phyloP scores from a whole-genome alignment of 2,329 filamentous ascomycete species.

The Apiospora rasikravindrae region DNA sequence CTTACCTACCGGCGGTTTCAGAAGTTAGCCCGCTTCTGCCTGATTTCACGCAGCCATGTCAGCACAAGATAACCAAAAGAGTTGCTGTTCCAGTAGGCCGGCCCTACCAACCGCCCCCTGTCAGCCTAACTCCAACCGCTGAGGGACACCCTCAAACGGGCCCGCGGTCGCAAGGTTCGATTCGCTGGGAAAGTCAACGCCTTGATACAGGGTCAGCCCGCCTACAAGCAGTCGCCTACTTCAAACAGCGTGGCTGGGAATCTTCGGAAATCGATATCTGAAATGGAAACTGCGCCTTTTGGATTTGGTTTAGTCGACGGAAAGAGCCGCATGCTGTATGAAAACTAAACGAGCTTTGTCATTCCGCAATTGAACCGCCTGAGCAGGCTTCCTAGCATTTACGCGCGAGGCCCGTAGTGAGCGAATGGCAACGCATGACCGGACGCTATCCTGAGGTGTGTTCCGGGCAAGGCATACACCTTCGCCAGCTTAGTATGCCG shows the following conservation, averaged over 20 bases:
- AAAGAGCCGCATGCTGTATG: neutral
- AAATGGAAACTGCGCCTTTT: neutral
- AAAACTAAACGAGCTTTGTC: neutral
- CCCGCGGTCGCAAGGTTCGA: neutral
- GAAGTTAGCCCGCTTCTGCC: neutral
- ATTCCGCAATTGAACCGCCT: neutral
- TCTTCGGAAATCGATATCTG: neutral
- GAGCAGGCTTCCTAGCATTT: too few species aligned
- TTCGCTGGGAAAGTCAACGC: neutral
- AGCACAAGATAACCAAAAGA: neutral
- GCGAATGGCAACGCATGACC: neutral
- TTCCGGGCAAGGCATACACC: neutral
- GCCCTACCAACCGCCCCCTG: neutral
- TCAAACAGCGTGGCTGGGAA: neutral
- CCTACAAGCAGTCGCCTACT: neutral
- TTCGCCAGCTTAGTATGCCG: neutral
- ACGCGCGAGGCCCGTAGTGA: neutral
- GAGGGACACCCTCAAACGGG: neutral
- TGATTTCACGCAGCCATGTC: neutral
- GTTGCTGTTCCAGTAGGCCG: neutral
- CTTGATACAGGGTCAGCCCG: neutral
- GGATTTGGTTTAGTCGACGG: neutral
- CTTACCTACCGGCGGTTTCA: too few species aligned
- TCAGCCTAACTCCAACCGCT: neutral
- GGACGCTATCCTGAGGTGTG: neutral